Evolutionary conservation across 1,284 basidiomycete species (phyloP).

Genomic region (Schizophyllum commune): DNA sequence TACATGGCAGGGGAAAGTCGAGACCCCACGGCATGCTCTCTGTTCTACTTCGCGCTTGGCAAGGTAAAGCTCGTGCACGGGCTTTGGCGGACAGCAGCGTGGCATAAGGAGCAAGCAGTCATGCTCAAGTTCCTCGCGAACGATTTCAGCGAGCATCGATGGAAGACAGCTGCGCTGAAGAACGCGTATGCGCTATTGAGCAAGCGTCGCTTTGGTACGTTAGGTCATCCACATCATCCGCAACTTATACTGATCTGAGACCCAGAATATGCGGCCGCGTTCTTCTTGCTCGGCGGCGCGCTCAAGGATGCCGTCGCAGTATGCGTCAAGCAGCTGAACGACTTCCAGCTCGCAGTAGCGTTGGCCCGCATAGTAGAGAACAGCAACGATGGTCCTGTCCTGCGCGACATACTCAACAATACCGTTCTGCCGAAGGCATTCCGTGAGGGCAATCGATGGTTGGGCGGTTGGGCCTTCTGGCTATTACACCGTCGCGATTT

Average conservation of each 20-base stretch:
- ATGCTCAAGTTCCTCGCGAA: constrained; percentile 95
- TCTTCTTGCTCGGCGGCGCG: constrained; percentile 89
- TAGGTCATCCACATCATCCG: neutral
- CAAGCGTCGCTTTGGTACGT: constrained; percentile 85
- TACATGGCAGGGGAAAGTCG: constrained; percentile 82
- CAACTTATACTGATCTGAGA: constrained; percentile 3
- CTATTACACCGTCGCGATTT: constrained; percentile 78
- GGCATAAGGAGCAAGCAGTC: constrained; percentile 83
- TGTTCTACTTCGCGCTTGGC: constrained; percentile 93
- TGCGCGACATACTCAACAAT: constrained; percentile 63
- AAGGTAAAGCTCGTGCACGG: constrained; percentile 90
- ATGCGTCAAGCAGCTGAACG: constrained; percentile 80
- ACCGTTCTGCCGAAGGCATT: constrained; percentile 83
- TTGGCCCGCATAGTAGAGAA: constrained; percentile 80
- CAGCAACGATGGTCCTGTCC: constrained; percentile 73
- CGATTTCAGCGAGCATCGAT: constrained; percentile 80
- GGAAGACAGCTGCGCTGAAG: constrained; percentile 92
- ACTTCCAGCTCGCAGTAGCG: constrained; percentile 87
- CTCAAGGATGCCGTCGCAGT: constrained; percentile 91
- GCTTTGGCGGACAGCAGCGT: constrained; percentile 91
- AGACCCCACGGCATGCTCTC: constrained; percentile 84
- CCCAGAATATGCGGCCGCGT: constrained; percentile 91
- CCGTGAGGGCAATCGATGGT: constrained; percentile 81
- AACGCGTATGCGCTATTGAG: constrained; percentile 93
- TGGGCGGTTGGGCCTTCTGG: constrained; percentile 98